phyloP scores from a whole-genome alignment of 1,284 basidiomycete species.

The Ganoderma lucidum region DNA sequence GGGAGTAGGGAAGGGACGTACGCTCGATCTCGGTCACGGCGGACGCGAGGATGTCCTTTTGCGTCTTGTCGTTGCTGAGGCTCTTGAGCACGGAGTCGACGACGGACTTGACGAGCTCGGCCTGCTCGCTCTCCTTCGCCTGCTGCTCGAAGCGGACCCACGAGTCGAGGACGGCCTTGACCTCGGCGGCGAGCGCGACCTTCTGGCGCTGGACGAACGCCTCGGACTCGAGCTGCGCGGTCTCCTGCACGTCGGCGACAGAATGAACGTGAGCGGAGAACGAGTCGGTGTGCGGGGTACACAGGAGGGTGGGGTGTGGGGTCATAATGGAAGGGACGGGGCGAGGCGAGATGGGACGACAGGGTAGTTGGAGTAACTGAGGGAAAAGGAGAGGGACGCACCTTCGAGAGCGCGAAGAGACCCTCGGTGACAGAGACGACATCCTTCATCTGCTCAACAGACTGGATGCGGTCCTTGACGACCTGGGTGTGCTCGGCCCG shows the following conservation, averaged over 20 bases:
- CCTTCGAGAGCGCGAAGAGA: slow-evolving; percentile 94
- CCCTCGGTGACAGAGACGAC: slow-evolving; percentile 90
- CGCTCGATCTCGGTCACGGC: slow-evolving; percentile 94
- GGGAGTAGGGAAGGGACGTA: slow-evolving; percentile 55
- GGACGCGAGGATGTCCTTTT: slow-evolving; percentile 89
- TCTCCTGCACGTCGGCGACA: slow-evolving; percentile 68
- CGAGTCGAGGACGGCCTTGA: slow-evolving; percentile 95
- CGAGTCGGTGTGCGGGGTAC: background rate
- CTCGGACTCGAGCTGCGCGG: slow-evolving; percentile 89
- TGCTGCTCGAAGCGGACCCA: slow-evolving; percentile 99
- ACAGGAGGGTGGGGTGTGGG: background rate
- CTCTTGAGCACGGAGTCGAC: slow-evolving; percentile 87
- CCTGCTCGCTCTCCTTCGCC: slow-evolving; percentile 96
- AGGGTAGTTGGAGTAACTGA: background rate
- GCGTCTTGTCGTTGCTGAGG: slow-evolving; percentile 91
- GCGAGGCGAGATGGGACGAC: background rate
- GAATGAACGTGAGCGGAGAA: background rate
- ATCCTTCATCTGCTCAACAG: slow-evolving; percentile 94
- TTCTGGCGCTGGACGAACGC: slow-evolving; percentile 94
- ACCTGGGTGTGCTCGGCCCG: slow-evolving; percentile 93
- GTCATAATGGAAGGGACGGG: background rate
- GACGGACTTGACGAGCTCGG: slow-evolving; percentile 87
- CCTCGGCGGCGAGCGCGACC: slow-evolving; percentile 85
- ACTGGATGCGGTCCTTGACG: slow-evolving; percentile 92
- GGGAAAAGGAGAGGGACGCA: slow-evolving; percentile 41